phyloP scores from a whole-genome alignment of 805 yeast genomes.

The Brettanomyces anomalus region DNA sequence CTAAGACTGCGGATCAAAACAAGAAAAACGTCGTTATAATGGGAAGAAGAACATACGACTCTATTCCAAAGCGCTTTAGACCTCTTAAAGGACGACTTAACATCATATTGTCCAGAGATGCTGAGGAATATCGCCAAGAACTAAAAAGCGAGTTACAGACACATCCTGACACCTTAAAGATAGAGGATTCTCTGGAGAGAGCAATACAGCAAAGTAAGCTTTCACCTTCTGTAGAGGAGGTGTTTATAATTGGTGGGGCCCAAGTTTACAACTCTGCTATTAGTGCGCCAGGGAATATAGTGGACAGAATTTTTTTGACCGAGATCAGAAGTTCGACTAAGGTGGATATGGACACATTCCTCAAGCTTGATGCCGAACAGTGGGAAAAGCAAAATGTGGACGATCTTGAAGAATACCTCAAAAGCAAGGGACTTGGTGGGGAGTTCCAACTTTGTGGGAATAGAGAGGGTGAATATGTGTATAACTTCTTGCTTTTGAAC shows the following conservation, averaged over 20 bases:
- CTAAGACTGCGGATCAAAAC: slow-evolving; percentile 25
- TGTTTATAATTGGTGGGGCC: slow-evolving; percentile 90
- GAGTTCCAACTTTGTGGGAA: slow-evolving; percentile 25
- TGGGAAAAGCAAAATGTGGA: slow-evolving; percentile 30
- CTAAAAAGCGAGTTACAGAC: slow-evolving; percentile 19
- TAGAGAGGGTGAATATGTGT: slow-evolving; percentile 35
- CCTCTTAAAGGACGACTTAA: slow-evolving; percentile 75
- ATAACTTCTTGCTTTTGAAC: slow-evolving; percentile 56
- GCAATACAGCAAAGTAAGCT: slow-evolving; percentile 30
- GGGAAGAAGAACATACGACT: slow-evolving; percentile 97
- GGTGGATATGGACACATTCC: slow-evolving; percentile 64
- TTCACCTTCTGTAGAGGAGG: slow-evolving; percentile 35
- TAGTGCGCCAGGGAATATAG: slow-evolving; percentile 19
- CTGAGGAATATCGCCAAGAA: slow-evolving; percentile 14
- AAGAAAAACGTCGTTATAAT: slow-evolving; percentile 72
- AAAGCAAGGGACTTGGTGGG: slow-evolving; percentile 28
- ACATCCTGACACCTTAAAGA: slow-evolving; percentile 10
- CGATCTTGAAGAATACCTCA: slow-evolving; percentile 28
- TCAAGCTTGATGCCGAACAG: slow-evolving; percentile 29
- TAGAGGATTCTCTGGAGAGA: slow-evolving; percentile 34
- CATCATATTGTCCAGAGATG: slow-evolving; percentile 57
- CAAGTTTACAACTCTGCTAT: slow-evolving; percentile 60
- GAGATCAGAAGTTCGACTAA: slow-evolving; percentile 38
- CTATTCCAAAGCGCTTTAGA: slow-evolving; percentile 76
- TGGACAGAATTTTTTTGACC: slow-evolving; percentile 57